Evolutionary conservation across 768 basidiomycete species (phyloP), one percentile per base, ranked within the genome.

Genomic region (Boletales sp.): DNA sequence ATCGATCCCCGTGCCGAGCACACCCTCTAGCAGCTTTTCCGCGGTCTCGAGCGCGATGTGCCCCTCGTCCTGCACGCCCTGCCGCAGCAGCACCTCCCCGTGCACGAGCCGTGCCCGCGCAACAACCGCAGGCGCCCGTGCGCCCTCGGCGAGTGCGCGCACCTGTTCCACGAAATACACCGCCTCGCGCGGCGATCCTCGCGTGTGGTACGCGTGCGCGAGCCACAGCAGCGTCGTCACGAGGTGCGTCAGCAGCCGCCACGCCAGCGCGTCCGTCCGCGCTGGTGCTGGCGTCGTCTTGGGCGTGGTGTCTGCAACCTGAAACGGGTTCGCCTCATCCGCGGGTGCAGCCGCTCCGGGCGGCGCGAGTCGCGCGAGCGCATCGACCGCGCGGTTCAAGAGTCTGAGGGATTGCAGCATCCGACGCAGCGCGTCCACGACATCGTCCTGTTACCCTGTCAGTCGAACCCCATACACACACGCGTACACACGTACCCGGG

Each of bases 81-180:
- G 75, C 41, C 83, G 76, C 5, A 92, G 65, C 40, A 84, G 75
- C 2, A 95, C 72, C 54, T 94, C 89, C 4, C 80, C 87, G 45
- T 82, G 79, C 57, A 78, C 73, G 0, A 83, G 75, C 27, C 86
- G 67, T 0, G 90, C 88, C 9, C 87, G 79, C 18, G 84, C 80
- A 8, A 77, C 65, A 59, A 89, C 69, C 0, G 81, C 76, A 14
- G 86, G 82, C 0, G 86, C 80, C 52, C 83, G 84, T 11, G 92
- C 64, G 7, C 85, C 74, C 41, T 76, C 71, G 0, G 91, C 89
- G 1, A 97, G 71, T 17, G 84, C 81, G n/a, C 77, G 71, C 1
- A 87, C 88, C 61, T 92, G 86, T 36, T 85, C 75, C 0, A 86
- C 76, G 62, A 93, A 95, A 58, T 87, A 94, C 52, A 90, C 84